These are phyloP conservation scores for Blastocystis sp. DNA, from an alignment of 352 stramenopile genomes.

Conservation along the genomic window DNA sequence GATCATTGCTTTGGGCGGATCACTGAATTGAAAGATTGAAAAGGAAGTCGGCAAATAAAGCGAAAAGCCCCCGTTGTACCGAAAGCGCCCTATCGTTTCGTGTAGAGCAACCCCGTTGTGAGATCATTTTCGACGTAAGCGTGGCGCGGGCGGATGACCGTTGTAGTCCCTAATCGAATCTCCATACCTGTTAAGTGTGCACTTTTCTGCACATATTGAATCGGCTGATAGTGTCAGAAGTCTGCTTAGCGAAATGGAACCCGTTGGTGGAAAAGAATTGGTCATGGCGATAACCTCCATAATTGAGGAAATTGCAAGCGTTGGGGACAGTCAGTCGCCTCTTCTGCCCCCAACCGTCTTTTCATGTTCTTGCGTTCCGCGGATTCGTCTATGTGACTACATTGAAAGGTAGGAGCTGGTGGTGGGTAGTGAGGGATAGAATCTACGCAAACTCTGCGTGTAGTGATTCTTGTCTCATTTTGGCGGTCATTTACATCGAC, in stretches of 20 bases:
- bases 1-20: neutral
- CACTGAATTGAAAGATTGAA: neutral
- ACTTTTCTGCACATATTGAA: neutral
- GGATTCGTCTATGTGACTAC: slow-evolving; percentile 40
- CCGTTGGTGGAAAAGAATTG: slow-evolving; percentile 60
- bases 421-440: neutral
- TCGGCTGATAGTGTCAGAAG: neutral
- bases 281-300: slow-evolving; percentile 35
- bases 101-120: neutral
- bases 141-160: neutral
- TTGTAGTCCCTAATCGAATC: neutral
- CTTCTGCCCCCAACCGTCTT: slow-evolving; percentile 17
- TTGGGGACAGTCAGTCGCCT: neutral
- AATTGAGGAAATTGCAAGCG: slow-evolving; percentile 45
- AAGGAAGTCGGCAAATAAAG: neutral
- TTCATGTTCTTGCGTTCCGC: neutral
- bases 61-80: neutral
- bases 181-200: neutral
- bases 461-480: slow-evolving; percentile 32
- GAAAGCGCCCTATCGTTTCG: neutral
- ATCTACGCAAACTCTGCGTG: slow-evolving; percentile 4
- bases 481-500: slow-evolving; percentile 40
- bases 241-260: slow-evolving; percentile 50
- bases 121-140: neutral
- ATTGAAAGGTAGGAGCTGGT: slow-evolving; percentile 6